Conservation (phyloP, 2,329 filamentous ascomycete genomes). For the Paracoccidioides brasiliensis region DNA sequence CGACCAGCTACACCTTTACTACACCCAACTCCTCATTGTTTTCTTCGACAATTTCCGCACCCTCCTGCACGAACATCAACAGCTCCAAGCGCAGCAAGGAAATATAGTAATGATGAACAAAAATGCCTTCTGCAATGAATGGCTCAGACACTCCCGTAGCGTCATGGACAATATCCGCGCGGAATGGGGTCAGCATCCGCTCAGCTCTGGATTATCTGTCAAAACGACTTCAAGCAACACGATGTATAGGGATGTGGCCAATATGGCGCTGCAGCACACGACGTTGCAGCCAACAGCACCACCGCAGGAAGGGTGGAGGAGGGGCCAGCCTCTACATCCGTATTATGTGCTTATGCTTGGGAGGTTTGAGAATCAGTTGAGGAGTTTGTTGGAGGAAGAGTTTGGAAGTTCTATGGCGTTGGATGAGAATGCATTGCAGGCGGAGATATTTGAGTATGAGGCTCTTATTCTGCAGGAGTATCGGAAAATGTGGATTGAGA, state of each 20-base stretch:
- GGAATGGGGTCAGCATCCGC: slow-evolving; percentile 9
- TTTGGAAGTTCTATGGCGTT: neutral
- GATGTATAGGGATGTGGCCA: slow-evolving; percentile 4
- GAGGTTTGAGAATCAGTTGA: slow-evolving; percentile 7
- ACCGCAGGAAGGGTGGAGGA: slow-evolving; percentile 9
- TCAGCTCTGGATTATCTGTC: slow-evolving; percentile 6
- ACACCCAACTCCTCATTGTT: slow-evolving; percentile 7
- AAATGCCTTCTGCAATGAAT: slow-evolving; percentile 7
- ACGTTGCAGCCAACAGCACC: slow-evolving; percentile 6
- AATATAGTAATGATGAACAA: neutral
- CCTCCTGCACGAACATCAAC: neutral
- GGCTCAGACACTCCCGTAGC: slow-evolving; percentile 9
- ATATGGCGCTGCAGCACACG: slow-evolving; percentile 5
- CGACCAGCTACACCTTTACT: slow-evolving; percentile 8
- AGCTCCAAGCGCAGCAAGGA: neutral
- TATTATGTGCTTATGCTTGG: slow-evolving; percentile 11
- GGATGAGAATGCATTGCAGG: neutral
- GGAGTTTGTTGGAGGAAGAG: neutral
- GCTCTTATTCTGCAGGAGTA: slow-evolving; percentile 10
- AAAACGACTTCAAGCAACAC: slow-evolving; percentile 9
- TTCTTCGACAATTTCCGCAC: slow-evolving; percentile 8
- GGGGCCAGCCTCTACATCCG: slow-evolving; percentile 8
- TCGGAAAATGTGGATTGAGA: slow-evolving; percentile 10
- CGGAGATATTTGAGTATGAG: slow-evolving; percentile 3
- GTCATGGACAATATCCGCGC: slow-evolving; percentile 11